Evolutionary conservation across 495 filamentous ascomycete species (phyloP).

Genomic region (Neurospora sp.): DNA sequence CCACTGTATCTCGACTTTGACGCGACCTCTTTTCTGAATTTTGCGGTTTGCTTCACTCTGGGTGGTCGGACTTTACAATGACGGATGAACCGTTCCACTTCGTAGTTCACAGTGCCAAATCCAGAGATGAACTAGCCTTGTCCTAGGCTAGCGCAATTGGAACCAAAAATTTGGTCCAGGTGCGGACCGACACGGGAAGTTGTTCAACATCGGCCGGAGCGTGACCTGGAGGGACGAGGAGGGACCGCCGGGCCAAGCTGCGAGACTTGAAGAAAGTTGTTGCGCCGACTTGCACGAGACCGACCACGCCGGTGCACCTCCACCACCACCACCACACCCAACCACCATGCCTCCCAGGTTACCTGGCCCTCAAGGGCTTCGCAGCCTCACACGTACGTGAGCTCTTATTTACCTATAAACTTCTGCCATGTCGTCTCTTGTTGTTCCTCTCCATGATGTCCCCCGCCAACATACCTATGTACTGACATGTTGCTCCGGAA

Average conservation of each 20-base stretch:
- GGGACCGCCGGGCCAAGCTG: constrained; percentile 5
- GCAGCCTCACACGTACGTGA: constrained; percentile 50
- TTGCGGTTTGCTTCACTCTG: neutral
- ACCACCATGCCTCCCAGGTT: constrained; percentile 67
- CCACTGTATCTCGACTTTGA: neutral
- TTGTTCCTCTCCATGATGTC: neutral
- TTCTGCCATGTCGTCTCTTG: neutral
- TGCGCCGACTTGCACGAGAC: neutral
- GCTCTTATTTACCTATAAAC: neutral
- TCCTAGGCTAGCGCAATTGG: constrained; percentile 7
- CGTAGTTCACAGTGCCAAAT: neutral
- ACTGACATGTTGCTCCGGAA: constrained; percentile 8
- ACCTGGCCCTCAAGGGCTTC: constrained; percentile 50
- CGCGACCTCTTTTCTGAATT: neutral
- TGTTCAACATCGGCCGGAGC: constrained; percentile 7
- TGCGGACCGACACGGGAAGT: constrained; percentile 14
- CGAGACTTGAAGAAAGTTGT: constrained; percentile 5
- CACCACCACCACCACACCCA: constrained; percentile 2
- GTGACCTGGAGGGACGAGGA: constrained; percentile 10
- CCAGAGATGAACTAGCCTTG: neutral
- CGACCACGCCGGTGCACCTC: neutral
- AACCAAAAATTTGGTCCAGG: constrained; percentile 21
- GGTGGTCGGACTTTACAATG: constrained; percentile 4
- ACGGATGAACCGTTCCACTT: constrained; percentile 4
- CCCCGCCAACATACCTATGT: neutral